Percentiles rank a stretch among this genome's conserved stretches.
Evolutionary conservation across 2,329 filamentous ascomycete genomes (phyloP).

Genomic region (Neoascochyta sp.): DNA sequence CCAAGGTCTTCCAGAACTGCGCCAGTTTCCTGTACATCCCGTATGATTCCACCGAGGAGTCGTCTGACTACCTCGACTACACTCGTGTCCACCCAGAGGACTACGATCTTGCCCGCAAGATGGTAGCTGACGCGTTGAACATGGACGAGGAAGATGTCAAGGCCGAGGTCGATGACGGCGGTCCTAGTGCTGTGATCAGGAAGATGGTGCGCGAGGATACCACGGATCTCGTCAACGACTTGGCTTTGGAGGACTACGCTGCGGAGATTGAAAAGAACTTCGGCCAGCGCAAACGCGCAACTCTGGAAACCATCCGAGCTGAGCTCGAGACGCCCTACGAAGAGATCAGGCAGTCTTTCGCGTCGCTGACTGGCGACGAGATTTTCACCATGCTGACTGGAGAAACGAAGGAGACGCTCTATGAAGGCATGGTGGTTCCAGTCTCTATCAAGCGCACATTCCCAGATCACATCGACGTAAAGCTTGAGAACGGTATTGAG

Average conservation of each 20-base stretch:
- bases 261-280: constrained; percentile 92
- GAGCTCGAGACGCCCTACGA: constrained; percentile 92
- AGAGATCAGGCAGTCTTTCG: constrained; percentile 81
- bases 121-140: constrained; percentile 94
- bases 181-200: constrained; percentile 82
- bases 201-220: constrained; percentile 94
- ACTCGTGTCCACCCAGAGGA: constrained; percentile 97
- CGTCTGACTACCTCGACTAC: constrained; percentile 90
- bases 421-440: constrained; percentile 87
- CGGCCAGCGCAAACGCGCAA: constrained; percentile 90
- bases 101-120: constrained; percentile 96
- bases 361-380: constrained; percentile 66
- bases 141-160: constrained; percentile 98
- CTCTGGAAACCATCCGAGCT: constrained; percentile 90
- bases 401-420: constrained; percentile 78
- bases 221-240: constrained; percentile 91
- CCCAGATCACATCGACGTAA: constrained; percentile 88
- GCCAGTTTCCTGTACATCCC: constrained; percentile 91
- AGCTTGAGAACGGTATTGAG: constrained; percentile 90
- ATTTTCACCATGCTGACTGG: constrained; percentile 97
- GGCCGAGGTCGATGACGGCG: constrained; percentile 85
- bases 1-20: constrained; percentile 93
- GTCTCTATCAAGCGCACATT: constrained; percentile 85
- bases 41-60: constrained; percentile 75
- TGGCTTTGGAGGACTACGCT: constrained; percentile 94